phyloP scores from a whole-genome alignment of 2,329 filamentous ascomycete species.

The Sordariomycetes sp. region DNA sequence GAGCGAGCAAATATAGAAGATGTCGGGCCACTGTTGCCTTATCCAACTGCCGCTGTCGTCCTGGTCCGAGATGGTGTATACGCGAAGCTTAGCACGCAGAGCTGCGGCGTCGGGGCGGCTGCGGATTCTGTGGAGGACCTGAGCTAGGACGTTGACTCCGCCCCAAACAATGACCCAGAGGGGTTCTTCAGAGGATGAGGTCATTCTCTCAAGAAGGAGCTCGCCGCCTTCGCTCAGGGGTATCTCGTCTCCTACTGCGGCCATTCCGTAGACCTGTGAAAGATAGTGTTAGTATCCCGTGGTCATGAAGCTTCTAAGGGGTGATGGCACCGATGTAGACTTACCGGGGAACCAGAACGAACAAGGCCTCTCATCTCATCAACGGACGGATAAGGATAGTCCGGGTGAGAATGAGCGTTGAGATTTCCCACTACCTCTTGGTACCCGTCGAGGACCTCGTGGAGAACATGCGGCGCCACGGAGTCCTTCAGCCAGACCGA shows the following conservation, averaged over 20 bases:
- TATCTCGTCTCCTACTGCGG: slow-evolving; percentile 21
- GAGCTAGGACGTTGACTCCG: slow-evolving; percentile 39
- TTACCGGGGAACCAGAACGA: slow-evolving; percentile 22
- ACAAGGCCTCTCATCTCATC: slow-evolving; percentile 23
- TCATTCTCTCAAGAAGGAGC: slow-evolving; percentile 24
- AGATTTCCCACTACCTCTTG: slow-evolving; percentile 32
- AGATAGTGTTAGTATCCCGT: too few species aligned
- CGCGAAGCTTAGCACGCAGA: slow-evolving; percentile 30
- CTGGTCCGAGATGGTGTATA: slow-evolving; percentile 49
- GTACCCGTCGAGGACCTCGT: slow-evolving; percentile 31
- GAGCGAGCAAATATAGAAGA: slow-evolving; percentile 44
- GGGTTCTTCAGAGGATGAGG: slow-evolving; percentile 18
- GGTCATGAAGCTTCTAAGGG: too few species aligned
- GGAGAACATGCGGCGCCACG: slow-evolving; percentile 28
- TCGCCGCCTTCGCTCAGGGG: slow-evolving; percentile 25
- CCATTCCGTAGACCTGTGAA: slow-evolving; percentile 9
- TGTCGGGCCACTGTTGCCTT: slow-evolving; percentile 36
- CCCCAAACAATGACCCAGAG: slow-evolving; percentile 44
- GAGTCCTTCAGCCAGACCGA: slow-evolving; percentile 32
- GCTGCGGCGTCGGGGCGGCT: slow-evolving; percentile 16
- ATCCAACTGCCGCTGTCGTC: slow-evolving; percentile 48
- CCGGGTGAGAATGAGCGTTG: slow-evolving; percentile 32
- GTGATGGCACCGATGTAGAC: too few species aligned
- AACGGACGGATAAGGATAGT: slow-evolving; percentile 27
- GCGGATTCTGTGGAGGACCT: slow-evolving; percentile 29